These are phyloP conservation scores for Epichloe baconii DNA, from an alignment of 2,329 filamentous ascomycete genomes.

Conservation along the genomic window DNA sequence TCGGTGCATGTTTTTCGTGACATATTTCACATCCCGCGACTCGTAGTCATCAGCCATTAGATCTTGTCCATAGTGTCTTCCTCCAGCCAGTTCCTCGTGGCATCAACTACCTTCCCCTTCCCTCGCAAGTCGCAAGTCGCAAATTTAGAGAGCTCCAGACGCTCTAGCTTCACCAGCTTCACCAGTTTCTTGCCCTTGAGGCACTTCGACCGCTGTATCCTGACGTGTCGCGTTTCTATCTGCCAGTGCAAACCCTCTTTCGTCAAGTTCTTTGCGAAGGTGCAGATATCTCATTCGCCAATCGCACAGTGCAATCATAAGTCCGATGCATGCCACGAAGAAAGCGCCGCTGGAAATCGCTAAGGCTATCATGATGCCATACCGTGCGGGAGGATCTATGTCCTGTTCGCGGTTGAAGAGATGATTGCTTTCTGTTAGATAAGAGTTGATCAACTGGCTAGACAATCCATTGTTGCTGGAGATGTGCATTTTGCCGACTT, in stretches of 20 bases:
- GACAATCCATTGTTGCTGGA: background rate
- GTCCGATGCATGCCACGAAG: conserved; percentile 6
- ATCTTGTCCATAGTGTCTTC: background rate
- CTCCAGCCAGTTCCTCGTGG: background rate
- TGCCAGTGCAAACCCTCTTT: conserved; percentile 1
- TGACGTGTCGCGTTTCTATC: background rate
- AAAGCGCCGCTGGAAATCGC: conserved; percentile 7
- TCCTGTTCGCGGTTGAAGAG: conserved; percentile 4
- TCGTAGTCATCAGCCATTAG: background rate
- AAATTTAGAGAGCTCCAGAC: conserved; percentile 4
- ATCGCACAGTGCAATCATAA: conserved; percentile 5
- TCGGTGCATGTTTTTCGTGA: too few species aligned
- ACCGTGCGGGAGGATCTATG: conserved; percentile 3
- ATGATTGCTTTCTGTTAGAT: background rate
- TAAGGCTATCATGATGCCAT: conserved; percentile 6
- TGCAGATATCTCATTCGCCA: conserved; percentile 7
- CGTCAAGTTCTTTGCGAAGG: conserved; percentile 5
- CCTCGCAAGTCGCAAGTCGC: background rate
- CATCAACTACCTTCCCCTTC: background rate
- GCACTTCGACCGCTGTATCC: background rate
- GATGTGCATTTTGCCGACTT: background rate
- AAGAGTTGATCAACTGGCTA: background rate
- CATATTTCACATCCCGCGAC: too few species aligned
- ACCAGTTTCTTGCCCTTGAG: background rate
- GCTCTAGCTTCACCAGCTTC: background rate